These are phyloP conservation scores for Trifolium repens DNA, from an alignment of 306 rosid genomes.

Conservation along the genomic window DNA sequence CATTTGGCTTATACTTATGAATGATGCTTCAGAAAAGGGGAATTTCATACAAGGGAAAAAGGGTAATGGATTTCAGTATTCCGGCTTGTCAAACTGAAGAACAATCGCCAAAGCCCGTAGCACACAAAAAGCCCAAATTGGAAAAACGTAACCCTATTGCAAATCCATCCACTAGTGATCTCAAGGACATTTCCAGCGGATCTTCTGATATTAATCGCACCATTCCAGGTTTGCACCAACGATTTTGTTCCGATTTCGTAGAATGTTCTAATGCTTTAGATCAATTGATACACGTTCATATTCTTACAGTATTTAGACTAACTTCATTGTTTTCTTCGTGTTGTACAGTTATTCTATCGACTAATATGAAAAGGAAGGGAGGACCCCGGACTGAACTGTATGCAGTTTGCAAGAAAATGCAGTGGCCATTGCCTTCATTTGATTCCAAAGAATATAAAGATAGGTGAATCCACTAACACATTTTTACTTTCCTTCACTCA, in stretches of 20 bases:
- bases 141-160: slow-evolving; percentile 36
- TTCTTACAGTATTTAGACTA: not conserved
- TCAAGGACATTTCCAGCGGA: slow-evolving; percentile 38
- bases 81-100: slow-evolving; percentile 31
- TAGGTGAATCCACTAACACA: slow-evolving; percentile 51
- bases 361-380: slow-evolving; percentile 71
- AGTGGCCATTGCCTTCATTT: slow-evolving; percentile 81
- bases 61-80: slow-evolving; percentile 42
- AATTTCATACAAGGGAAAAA: slow-evolving; percentile 68
- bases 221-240: slow-evolving; percentile 61
- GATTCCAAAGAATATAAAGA: slow-evolving; percentile 61
- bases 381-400: slow-evolving; percentile 75
- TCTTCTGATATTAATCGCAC: slow-evolving; percentile 37
- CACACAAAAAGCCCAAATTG: slow-evolving; percentile 44
- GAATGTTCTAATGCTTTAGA: slow-evolving; percentile 26
- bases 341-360: slow-evolving; percentile 57
- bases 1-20: slow-evolving; percentile 32
- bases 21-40: slow-evolving; percentile 61
- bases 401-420: slow-evolving; percentile 70
- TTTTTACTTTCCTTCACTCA: not conserved
- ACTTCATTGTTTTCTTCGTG: slow-evolving; percentile 31
- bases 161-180: slow-evolving; percentile 24
- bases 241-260: slow-evolving; percentile 9
- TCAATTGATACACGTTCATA: slow-evolving; percentile 1
- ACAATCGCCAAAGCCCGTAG: slow-evolving; percentile 18